Evolutionary conservation across 495 filamentous ascomycete genomes (phyloP).

Genomic region (Penicillium argentinense): DNA sequence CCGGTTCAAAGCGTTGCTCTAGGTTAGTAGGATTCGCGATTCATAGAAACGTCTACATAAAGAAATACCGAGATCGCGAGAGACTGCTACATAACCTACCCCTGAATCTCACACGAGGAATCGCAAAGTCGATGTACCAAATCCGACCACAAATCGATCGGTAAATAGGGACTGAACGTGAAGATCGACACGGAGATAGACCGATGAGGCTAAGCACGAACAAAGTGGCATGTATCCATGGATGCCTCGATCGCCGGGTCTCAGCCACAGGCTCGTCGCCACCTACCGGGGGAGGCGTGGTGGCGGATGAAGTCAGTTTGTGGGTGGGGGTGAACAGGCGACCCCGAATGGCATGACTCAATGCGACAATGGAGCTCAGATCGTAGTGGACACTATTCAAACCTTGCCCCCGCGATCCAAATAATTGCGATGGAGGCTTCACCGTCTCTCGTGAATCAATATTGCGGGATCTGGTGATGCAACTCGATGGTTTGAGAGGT

Average conservation of each 20-base stretch:
- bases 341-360: conserved; percentile 20
- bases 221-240: conserved; percentile 1
- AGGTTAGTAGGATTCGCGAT: not conserved
- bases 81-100: not conserved
- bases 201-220: conserved; percentile 4
- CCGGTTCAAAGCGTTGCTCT: not conserved
- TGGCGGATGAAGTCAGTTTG: conserved; percentile 12
- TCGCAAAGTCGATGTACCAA: not conserved
- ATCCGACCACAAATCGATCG: not conserved
- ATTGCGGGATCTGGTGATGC: not conserved
- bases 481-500: not conserved
- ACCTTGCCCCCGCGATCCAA: conserved; percentile 1
- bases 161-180: not conserved
- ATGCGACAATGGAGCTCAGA: conserved; percentile 18
- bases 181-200: not conserved
- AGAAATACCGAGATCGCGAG: not conserved
- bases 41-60: not conserved
- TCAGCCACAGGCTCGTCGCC: conserved; percentile 20
- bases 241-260: conserved; percentile 1
- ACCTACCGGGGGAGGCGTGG: conserved; percentile 9
- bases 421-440: not conserved
- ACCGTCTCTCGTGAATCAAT: not conserved
- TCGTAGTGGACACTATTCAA: conserved; percentile 16
- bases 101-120: conserved; percentile 3
- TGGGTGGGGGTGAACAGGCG: conserved; percentile 7